Percentiles rank a stretch among this genome's conserved stretches.
Evolutionary conservation across 139 green algal species (phyloP).

Genomic region (Axilococcus clingmanii): DNA sequence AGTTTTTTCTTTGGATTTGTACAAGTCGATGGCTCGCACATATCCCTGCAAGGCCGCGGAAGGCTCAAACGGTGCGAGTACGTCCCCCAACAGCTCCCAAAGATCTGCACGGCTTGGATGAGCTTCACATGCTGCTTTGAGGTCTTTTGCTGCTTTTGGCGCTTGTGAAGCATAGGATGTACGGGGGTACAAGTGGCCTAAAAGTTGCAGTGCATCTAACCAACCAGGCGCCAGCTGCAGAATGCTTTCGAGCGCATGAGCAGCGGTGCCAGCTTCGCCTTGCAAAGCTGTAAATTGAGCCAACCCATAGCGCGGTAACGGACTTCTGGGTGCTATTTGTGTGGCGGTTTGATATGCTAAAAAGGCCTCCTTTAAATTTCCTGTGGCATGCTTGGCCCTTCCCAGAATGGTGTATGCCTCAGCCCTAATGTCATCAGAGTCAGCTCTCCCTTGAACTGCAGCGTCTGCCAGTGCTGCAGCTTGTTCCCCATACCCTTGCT

Average conservation of each 20-base stretch:
- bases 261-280: conserved; percentile 43
- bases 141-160: conserved; percentile 11
- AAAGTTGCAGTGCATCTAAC: conserved; percentile 54
- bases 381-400: conserved; percentile 32
- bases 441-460: conserved; percentile 32
- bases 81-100: conserved; percentile 75
- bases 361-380: conserved; percentile 16
- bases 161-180: conserved; percentile 13
- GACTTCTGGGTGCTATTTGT: conserved; percentile 34
- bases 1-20: conserved; percentile 5
- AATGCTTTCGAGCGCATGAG: conserved; percentile 53
- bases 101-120: conserved; percentile 34
- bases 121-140: conserved; percentile 38
- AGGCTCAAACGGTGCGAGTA: conserved; percentile 52
- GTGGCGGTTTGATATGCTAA: conserved; percentile 39
- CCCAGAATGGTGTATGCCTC: conserved; percentile 39
- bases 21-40: conserved; percentile 39
- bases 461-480: conserved; percentile 35
- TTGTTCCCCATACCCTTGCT: conserved; percentile 36
- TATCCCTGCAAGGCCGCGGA: conserved; percentile 44
- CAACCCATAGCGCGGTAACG: conserved; percentile 51
- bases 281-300: conserved; percentile 56
- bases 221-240: conserved; percentile 47
- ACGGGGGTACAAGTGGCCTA: conserved; percentile 26
- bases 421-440: conserved; percentile 30